Conservation (phyloP, 164 flowering plant species). For the Echeveria elegans region DNA sequence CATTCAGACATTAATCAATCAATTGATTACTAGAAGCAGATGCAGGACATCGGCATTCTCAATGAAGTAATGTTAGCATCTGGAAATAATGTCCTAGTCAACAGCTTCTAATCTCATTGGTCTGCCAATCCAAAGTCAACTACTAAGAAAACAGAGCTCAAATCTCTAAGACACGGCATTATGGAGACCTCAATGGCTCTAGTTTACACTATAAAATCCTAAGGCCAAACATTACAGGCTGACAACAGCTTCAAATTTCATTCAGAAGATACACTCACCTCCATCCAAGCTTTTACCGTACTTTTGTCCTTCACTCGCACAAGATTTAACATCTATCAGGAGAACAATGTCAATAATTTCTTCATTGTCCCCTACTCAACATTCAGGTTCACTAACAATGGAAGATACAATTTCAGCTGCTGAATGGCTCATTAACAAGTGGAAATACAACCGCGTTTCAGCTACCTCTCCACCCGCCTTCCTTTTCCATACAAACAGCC, state of each 20-base stretch:
- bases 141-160: neutral
- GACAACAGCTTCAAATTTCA: neutral
- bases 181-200: neutral
- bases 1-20: no score
- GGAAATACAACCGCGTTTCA: neutral
- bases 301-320: no score
- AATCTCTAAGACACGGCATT: neutral
- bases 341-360: neutral
- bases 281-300: no score
- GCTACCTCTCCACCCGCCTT: neutral
- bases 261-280: neutral
- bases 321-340: neutral
- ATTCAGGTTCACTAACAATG: conserved; percentile 2
- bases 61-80: neutral
- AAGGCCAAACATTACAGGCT: neutral
- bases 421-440: neutral
- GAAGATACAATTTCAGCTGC: neutral
- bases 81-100: neutral
- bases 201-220: neutral
- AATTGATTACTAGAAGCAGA: no score
- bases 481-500: conserved; percentile 4
- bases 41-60: neutral
- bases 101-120: neutral
- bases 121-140: neutral
- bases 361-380: neutral